phyloP scores from a whole-genome alignment of 2,329 filamentous ascomycete genomes.

The Cyphellophora attinorum region DNA sequence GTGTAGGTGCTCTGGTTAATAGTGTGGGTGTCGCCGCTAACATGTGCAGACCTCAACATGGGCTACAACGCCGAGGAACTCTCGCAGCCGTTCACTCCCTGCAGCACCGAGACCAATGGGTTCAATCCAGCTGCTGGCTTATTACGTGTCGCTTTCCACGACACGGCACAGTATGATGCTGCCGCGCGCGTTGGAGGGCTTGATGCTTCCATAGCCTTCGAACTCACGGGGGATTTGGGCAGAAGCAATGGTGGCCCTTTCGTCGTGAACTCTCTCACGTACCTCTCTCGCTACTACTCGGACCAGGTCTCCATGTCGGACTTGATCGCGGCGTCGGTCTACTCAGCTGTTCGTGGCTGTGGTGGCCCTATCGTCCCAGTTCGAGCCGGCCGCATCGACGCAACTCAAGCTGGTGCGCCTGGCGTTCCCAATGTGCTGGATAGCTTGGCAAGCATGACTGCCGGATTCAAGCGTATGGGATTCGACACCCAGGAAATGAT shows the following conservation, averaged over 20 bases:
- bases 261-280: slow-evolving; percentile 24
- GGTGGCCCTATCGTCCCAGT: slow-evolving; percentile 23
- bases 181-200: slow-evolving; percentile 22
- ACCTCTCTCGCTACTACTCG: slow-evolving; percentile 19
- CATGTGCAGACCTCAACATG: neutral
- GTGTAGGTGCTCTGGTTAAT: too few relatives aligned
- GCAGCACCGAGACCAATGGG: slow-evolving; percentile 16
- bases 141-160: slow-evolving; percentile 26
- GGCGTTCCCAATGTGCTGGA: slow-evolving; percentile 25
- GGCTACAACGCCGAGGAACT: neutral
- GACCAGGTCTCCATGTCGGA: slow-evolving; percentile 21
- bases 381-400: slow-evolving; percentile 24
- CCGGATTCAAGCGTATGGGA: slow-evolving; percentile 22
- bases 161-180: slow-evolving; percentile 22
- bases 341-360: slow-evolving; percentile 22
- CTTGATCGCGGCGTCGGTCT: slow-evolving; percentile 22
- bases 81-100: neutral
- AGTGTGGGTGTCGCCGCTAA: too few relatives aligned
- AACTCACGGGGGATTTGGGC: slow-evolving; percentile 15
- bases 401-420: slow-evolving; percentile 20
- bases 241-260: slow-evolving; percentile 23
- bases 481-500: slow-evolving; percentile 20
- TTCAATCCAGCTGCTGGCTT: slow-evolving; percentile 22
- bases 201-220: slow-evolving; percentile 26
- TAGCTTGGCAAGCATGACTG: slow-evolving; percentile 16